Base-by-base conservation (phyloP, 2,329 filamentous ascomycete genomes). In the Xylaria sp. region DNA sequence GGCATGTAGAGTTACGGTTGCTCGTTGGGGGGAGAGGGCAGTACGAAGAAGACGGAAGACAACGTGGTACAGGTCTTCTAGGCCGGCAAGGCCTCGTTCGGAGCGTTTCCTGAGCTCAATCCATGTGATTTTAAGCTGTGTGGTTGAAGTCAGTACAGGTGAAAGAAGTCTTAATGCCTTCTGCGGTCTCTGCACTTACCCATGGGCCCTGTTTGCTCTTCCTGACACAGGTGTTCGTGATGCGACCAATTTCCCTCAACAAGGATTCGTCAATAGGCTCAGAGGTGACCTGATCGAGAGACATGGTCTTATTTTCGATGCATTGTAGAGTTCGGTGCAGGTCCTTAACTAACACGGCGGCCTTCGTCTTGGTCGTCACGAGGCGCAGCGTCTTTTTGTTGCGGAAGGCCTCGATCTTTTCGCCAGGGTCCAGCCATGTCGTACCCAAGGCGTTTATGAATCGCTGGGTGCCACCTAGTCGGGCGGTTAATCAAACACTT, bases 1-100 rank as follows among this genome's bases (percentile, higher is more conserved):
- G 37, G 54, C 44, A 34, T 64, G 60, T 1, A 74, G 60, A n/a
- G 56, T 54, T 7, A 59, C 63, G 4, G 52, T 59, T 16, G 58
- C 61, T 2, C 57, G 50, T 9, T 60, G 56, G 5, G 66, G 56
- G 2, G 60, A 60, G 26, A 62, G 69, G 9, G 71, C 70, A 4
- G 70, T 71, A 29, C 74, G 64, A 2, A 83, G 63, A 3, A 82
- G 71, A 24, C 81, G 76, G 43, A 73, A 65, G 16, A 80, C 78
- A 13, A 76, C 66, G 39, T 83, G 78, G 29, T 69, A 69, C 1
- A 69, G 62, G 48, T 74, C 69, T 62, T 82, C 77, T 5, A 72
- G 64, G 17, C 2, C 24, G 2, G 29, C 21, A 13, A 54, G 29
- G 11, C 50, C 45, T 21, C 47, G 22, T 13, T 54, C 48, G 21